phyloP scores from a whole-genome alignment of 371 early-diverging fungal species.

The Zychaea mexicana region DNA sequence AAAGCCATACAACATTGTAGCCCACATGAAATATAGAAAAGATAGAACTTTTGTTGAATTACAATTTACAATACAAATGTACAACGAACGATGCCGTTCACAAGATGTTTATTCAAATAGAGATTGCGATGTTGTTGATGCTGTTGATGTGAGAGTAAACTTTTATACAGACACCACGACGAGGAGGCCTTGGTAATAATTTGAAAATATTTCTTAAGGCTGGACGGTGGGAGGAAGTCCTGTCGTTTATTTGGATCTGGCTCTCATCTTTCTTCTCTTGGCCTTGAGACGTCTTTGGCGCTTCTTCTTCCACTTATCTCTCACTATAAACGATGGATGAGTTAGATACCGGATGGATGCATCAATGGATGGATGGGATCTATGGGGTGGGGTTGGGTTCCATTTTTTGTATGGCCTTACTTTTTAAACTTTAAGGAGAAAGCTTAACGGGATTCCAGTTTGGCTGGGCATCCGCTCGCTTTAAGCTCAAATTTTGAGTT shows the following conservation, averaged over 20 bases:
- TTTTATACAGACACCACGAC: background rate
- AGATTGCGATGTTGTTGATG: no score
- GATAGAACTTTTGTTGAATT: background rate
- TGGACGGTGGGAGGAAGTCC: background rate
- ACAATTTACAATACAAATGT: background rate
- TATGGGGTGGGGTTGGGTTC: background rate
- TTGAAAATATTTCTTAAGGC: no score
- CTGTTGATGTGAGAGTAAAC: background rate
- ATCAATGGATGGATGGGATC: slow-evolving; percentile 21
- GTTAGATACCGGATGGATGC: slow-evolving; percentile 9
- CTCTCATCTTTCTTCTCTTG: slow-evolving; percentile 46
- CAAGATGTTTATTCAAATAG: background rate
- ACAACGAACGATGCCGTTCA: slow-evolving; percentile 4
- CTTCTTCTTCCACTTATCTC: slow-evolving; percentile 45
- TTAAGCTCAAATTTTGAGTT: no score
- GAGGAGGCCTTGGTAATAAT: background rate
- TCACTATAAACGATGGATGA: slow-evolving; percentile 26
- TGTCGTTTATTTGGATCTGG: slow-evolving; percentile 35
- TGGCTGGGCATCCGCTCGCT: no score
- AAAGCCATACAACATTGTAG: no score
- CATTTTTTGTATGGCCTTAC: slow-evolving; percentile 13
- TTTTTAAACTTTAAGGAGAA: slow-evolving; percentile 3
- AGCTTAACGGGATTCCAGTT: background rate
- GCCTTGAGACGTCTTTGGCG: slow-evolving; percentile 42
- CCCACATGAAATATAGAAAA: no score